Evolutionary conservation across 2,329 filamentous ascomycete genomes (phyloP), one percentile per base, ranked within the genome.

Genomic region (Aureobasidium sp.): DNA sequence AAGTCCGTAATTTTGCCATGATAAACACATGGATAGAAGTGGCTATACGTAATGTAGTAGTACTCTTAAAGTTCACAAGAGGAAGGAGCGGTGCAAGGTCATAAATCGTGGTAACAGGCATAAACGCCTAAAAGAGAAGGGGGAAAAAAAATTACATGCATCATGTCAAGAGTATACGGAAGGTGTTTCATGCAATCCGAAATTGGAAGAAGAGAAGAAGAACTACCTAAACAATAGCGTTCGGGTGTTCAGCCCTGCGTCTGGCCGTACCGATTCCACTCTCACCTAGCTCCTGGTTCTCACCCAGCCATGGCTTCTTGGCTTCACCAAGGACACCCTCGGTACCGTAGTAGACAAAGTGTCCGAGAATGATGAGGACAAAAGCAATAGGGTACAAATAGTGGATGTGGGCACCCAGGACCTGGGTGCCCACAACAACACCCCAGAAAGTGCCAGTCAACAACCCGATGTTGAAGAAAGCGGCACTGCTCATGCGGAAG

Each of bases 371-470:
- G 68, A 98, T 97, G 60, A 90, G 77, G 8, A 95, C 88, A 68
- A 98, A 98, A 11, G 93, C 91, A 65, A 96, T 87, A 4, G 93
- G 91, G 71, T 98, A 98, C 72, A 96, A 78, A 77, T 81, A 95
- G 72, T 95, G 87, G 55, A 98, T 81, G 35, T 71, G 71, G 62
- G 86, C 80, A 39, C 85, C 81, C 64, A 98, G 95, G 44, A 97
- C 87, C 66, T 84, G 79, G 61, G 94, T 81, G 45, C 93, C 93
- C 62, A 98, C 91, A 60, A 94, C 86, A 57, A 95, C 86, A 59
- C 90, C 90, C 93, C 93, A 98, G 74, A 97, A 97, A 72, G 95
- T 96, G 62, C 84, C 88, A 2, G 93, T 97, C 56, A 98, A 76
- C 59, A 98, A 75, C 6, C 86, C 91, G 64, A 97, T 95, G 70